Evolutionary conservation across 768 basidiomycete genomes (phyloP).

Genomic region (Peribolospora kevripleyi): DNA sequence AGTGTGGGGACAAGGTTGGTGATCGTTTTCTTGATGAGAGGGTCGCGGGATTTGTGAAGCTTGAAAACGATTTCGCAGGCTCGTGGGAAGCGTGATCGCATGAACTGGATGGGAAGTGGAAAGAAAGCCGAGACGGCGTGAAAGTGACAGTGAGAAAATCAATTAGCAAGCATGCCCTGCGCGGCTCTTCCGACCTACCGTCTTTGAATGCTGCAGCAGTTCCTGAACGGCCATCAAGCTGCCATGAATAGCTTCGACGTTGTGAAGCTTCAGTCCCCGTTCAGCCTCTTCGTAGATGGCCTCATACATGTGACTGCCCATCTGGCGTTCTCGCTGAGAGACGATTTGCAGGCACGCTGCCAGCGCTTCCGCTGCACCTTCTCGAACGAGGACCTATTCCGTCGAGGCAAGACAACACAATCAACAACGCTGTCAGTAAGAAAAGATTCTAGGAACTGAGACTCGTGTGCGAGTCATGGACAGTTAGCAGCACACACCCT

Average conservation of each 20-base stretch:
- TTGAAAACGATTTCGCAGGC: slow-evolving; percentile 72
- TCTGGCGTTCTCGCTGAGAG: slow-evolving; percentile 38
- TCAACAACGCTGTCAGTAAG: background rate
- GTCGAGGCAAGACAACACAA: background rate
- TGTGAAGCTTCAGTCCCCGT: slow-evolving; percentile 40
- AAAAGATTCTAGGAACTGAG: background rate
- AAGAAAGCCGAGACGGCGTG: background rate
- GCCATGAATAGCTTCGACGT: slow-evolving; percentile 77
- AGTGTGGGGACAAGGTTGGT: slow-evolving; percentile 86
- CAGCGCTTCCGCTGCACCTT: slow-evolving; percentile 79
- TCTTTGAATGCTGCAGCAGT: background rate
- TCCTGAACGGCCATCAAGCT: slow-evolving; percentile 26
- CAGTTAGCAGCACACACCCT: slow-evolving; percentile 26
- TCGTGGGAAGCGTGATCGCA: slow-evolving; percentile 36
- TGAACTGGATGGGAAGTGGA: slow-evolving; percentile 14
- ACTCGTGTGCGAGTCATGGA: background rate
- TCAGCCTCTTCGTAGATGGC: slow-evolving; percentile 80
- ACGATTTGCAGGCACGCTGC: slow-evolving; percentile 80
- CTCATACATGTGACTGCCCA: slow-evolving; percentile 31
- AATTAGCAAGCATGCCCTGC: too few species aligned
- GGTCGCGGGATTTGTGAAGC: slow-evolving; percentile 67
- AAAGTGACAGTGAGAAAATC: too few species aligned
- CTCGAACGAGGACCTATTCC: slow-evolving; percentile 46
- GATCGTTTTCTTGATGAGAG: slow-evolving; percentile 73
- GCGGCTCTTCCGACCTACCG: background rate